Evolutionary conservation across 2,329 filamentous ascomycete species (phyloP), one percentile per base, ranked within the genome.

Genomic region (Sporothrix brasiliensis): DNA sequence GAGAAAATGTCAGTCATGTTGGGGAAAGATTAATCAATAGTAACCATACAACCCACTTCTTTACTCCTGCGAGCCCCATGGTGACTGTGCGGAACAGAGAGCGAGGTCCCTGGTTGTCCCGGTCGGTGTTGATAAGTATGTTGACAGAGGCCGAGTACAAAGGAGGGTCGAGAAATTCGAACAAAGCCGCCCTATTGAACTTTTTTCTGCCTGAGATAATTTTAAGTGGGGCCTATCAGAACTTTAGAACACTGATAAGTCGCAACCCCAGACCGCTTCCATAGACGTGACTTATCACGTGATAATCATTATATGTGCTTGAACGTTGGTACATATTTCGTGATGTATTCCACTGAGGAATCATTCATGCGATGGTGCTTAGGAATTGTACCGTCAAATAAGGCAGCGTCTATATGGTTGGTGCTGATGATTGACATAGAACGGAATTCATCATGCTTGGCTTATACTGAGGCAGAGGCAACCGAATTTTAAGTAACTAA

Each of bases 61-160:
- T 88, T 70, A 87, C 86, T 61, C 82, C 90, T 73, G 89, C 85
- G 78, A 92, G 87, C 80, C 90, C 90, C 90, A 92, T 92, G 74
- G 71, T 69, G 53, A 39, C 49, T 9, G 49, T 61, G 54, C 68
- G 50, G 54, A 39, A 52, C 21, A 60, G 30, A 54, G 68, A 44
- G 39, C 21, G 30, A 52, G 41, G 52, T 27, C 50, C 27, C 52
- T 58, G 41, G 27, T 58, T 34, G 54, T 49, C 21, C 30, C 19
- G 39, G 11, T 27, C 44, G n/a, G 39, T 69, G 39, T 69, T 34
- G 19, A 68, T 58, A 39, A 7, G 39, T 41, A 47, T 69, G 58
- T 49, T 63, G 68, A 41, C 9, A 5, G 19, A 49, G n/a, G 27
- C 14, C 13, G 63, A 56, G 21, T 27, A 13, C 19, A 49, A 58